A percentile compares a stretch with the other conserved stretches of the same genome.
phyloP scores from a whole-genome alignment of 768 basidiomycete genomes.

The Termitomyces sp. region DNA sequence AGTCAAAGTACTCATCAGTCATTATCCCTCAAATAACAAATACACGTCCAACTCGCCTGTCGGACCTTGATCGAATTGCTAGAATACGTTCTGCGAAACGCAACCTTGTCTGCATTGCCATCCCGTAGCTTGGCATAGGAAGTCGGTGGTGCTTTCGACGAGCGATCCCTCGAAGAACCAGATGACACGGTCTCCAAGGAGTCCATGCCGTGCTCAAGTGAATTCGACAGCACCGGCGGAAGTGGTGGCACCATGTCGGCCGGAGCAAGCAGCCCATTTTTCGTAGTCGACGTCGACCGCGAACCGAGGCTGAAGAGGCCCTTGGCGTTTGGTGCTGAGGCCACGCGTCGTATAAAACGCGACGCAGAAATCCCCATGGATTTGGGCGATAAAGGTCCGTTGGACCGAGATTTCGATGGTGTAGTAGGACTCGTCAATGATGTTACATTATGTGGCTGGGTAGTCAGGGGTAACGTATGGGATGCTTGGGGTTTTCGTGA shows the following conservation, averaged over 20 bases:
- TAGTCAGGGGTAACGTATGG: constrained; percentile 31
- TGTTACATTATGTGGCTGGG: constrained; percentile 35
- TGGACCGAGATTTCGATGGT: constrained; percentile 39
- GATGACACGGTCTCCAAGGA: constrained; percentile 79
- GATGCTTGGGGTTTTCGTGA: constrained; percentile 23
- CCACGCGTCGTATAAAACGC: constrained; percentile 91
- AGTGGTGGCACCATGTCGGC: constrained; percentile 53
- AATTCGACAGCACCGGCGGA: constrained; percentile 40
- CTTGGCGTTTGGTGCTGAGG: constrained; percentile 95
- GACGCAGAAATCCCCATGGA: constrained; percentile 70
- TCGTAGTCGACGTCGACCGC: constrained; percentile 54
- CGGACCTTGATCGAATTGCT: constrained; percentile 96
- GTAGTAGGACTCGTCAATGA: constrained; percentile 36
- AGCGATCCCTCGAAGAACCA: constrained; percentile 57
- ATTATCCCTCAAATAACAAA: constrained; percentile 4
- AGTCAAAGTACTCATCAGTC: constrained; percentile 3
- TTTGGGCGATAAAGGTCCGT: constrained; percentile 58
- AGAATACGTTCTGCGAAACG: constrained; percentile 93
- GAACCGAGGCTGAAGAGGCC: constrained; percentile 69
- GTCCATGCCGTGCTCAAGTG: constrained; percentile 55
- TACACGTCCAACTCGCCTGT: constrained; percentile 46
- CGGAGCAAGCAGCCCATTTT: constrained; percentile 76
- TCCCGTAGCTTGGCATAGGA: constrained; percentile 37
- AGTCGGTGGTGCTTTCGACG: constrained; percentile 35
- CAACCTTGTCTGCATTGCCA: constrained; percentile 44